A percentile compares a stretch with the other conserved stretches of the same genome.
These are phyloP conservation scores for Apiospora saccharicola DNA, from an alignment of 2,329 filamentous ascomycete species.

Conservation along the genomic window DNA sequence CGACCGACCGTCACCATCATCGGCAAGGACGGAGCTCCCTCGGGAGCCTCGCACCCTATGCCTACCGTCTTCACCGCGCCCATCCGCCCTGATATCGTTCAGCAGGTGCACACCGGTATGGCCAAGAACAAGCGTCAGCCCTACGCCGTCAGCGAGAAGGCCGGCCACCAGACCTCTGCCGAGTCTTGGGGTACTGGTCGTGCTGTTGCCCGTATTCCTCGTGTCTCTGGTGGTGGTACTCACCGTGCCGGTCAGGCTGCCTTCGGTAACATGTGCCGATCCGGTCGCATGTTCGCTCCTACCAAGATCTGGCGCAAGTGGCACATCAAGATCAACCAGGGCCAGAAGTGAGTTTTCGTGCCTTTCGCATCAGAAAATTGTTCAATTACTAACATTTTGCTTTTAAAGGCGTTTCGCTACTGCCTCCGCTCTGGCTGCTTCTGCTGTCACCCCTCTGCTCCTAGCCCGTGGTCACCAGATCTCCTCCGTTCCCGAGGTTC, in stretches of 20 bases:
- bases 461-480: conserved; percentile 97
- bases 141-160: conserved; percentile 99
- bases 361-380: neutral
- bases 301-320: conserved; percentile 99
- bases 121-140: conserved; percentile 99
- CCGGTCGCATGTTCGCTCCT: conserved; percentile 99
- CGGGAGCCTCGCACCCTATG: conserved; percentile 87
- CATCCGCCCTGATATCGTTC: conserved; percentile 98
- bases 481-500: conserved; percentile 91
- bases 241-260: conserved; percentile 99
- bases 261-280: conserved; percentile 99
- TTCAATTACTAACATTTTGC: neutral
- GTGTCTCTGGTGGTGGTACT: conserved; percentile 99
- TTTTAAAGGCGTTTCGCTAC: conserved; percentile 88
- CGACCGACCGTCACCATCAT: conserved; percentile 98
- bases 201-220: conserved; percentile 99
- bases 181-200: conserved; percentile 99
- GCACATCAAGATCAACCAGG: conserved; percentile 99
- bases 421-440: conserved; percentile 95
- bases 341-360: conserved; percentile 79
- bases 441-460: conserved; percentile 92
- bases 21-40: conserved; percentile 92
- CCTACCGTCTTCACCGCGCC: conserved; percentile 97
- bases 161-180: conserved; percentile 99
- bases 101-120: conserved; percentile 98